Conservation (phyloP, 805 yeast species). For the Kuraishia floccosa region DNA sequence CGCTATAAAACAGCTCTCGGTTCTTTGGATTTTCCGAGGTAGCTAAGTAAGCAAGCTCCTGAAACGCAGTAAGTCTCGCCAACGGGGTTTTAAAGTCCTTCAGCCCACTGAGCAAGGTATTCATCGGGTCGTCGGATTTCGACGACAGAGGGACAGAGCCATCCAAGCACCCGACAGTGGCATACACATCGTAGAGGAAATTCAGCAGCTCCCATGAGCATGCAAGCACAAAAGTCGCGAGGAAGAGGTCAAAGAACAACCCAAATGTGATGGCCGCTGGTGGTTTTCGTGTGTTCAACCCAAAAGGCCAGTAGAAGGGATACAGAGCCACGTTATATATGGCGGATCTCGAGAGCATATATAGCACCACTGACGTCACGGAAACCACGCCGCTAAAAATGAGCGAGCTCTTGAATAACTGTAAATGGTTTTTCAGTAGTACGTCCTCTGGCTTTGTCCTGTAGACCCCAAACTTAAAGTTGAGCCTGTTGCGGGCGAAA, state of each 20-base stretch:
- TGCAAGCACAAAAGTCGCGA: slow-evolving; percentile 22
- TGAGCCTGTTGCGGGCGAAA: slow-evolving; percentile 43
- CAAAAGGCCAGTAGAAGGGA: slow-evolving; percentile 19
- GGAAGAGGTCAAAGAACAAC: slow-evolving; percentile 17
- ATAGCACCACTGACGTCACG: slow-evolving; percentile 24
- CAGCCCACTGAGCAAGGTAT: slow-evolving; percentile 54
- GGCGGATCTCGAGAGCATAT: slow-evolving; percentile 25
- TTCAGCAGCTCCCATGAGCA: slow-evolving; percentile 45
- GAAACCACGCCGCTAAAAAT: slow-evolving; percentile 18
- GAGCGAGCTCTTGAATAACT: slow-evolving; percentile 9
- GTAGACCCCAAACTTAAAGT: slow-evolving; percentile 29
- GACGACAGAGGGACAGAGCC: slow-evolving; percentile 51
- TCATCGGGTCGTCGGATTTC: slow-evolving; percentile 49
- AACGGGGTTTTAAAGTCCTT: slow-evolving; percentile 33
- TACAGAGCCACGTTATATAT: slow-evolving; percentile 26
- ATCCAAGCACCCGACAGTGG: slow-evolving; percentile 63
- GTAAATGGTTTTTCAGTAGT: slow-evolving; percentile 13
- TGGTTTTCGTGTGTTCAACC: slow-evolving; percentile 29
- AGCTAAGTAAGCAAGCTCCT: slow-evolving; percentile 59
- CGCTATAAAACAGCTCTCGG: slow-evolving; percentile 43
- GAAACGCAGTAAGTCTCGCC: slow-evolving; percentile 58
- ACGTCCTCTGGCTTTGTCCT: slow-evolving; percentile 26
- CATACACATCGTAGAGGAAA: slow-evolving; percentile 49
- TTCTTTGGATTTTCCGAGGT: slow-evolving; percentile 33
- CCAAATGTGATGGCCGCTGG: slow-evolving; percentile 19